phyloP scores from a whole-genome alignment of 306 rosid genomes.

The Quercus mongolica region DNA sequence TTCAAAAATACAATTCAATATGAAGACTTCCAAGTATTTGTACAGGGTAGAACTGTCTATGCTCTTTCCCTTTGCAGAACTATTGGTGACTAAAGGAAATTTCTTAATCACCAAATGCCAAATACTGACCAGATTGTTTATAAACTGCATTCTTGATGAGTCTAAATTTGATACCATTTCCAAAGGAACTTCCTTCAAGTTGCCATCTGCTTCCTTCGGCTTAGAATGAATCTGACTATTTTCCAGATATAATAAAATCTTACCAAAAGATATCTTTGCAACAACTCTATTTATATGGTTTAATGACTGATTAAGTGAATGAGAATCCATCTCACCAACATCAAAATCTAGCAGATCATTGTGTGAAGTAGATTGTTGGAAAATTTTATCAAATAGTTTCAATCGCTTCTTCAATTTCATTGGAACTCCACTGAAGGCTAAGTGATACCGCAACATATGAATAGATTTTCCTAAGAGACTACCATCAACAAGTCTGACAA shows the following conservation, averaged over 20 bases:
- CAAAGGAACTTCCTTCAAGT: slow-evolving; percentile 27
- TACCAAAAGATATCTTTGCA: slow-evolving; percentile 65
- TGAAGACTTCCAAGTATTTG: slow-evolving; percentile 56
- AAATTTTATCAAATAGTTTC: slow-evolving; percentile 56
- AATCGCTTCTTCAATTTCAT: slow-evolving; percentile 48
- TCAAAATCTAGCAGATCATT: slow-evolving; percentile 64
- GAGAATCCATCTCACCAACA: slow-evolving; percentile 33
- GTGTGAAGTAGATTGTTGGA: slow-evolving; percentile 29
- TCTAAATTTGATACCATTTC: slow-evolving; percentile 33
- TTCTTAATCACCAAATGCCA: slow-evolving; percentile 68
- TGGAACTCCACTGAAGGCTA: slow-evolving; percentile 50
- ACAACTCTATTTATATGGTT: slow-evolving; percentile 53
- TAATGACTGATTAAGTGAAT: slow-evolving; percentile 45
- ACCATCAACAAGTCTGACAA: slow-evolving; percentile 43
- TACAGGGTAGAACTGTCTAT: slow-evolving; percentile 39
- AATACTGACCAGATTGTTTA: slow-evolving; percentile 54
- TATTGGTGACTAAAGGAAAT: slow-evolving; percentile 43
- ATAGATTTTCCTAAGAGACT: slow-evolving; percentile 84
- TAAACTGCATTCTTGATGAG: slow-evolving; percentile 42
- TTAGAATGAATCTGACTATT: slow-evolving; percentile 9
- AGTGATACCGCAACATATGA: slow-evolving; percentile 59
- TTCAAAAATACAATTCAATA: slow-evolving; percentile 56
- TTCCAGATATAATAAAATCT: slow-evolving; percentile 54
- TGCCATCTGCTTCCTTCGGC: slow-evolving; percentile 30
- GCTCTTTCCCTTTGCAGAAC: slow-evolving; percentile 31